These are phyloP conservation scores for Sphaerobolus stellatus DNA, from an alignment of 1,284 basidiomycete genomes.

Conservation along the genomic window DNA sequence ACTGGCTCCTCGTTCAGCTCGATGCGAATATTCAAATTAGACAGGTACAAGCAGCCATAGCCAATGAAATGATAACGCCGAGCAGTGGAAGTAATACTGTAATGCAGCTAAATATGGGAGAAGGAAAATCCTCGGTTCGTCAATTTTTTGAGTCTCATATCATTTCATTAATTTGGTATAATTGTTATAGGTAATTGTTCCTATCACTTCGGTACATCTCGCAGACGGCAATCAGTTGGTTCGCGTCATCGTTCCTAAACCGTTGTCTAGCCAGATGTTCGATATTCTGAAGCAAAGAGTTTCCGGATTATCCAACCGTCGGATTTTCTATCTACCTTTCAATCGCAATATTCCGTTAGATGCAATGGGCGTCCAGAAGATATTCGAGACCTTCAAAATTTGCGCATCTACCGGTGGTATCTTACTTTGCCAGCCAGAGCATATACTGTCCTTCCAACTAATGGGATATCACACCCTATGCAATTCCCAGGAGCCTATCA, in stretches of 20 bases:
- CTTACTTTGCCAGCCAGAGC: conserved; percentile 51
- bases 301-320: conserved; percentile 44
- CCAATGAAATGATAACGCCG: conserved; percentile 50
- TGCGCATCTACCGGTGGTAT: conserved; percentile 43
- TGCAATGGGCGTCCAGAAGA: conserved; percentile 18
- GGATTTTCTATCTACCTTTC: conserved; percentile 50
- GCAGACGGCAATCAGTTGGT: conserved; percentile 44
- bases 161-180: neutral
- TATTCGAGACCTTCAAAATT: conserved; percentile 33
- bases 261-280: conserved; percentile 46
- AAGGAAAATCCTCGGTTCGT: conserved; percentile 51
- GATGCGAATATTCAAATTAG: conserved; percentile 44
- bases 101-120: conserved; percentile 59
- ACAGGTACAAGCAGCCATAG: conserved; percentile 40
- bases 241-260: conserved; percentile 49
- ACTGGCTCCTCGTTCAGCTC: conserved; percentile 53
- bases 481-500: conserved; percentile 21
- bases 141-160: neutral
- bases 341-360: conserved; percentile 37
- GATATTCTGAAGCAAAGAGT: conserved; percentile 45
- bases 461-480: conserved; percentile 31
- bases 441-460: conserved; percentile 50
- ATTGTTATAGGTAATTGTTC: conserved; percentile 39
- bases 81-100: conserved; percentile 34
- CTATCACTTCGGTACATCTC: conserved; percentile 39